Conservation (phyloP, 805 yeast genomes). For the Saccharomycodes ludwigii region DNA sequence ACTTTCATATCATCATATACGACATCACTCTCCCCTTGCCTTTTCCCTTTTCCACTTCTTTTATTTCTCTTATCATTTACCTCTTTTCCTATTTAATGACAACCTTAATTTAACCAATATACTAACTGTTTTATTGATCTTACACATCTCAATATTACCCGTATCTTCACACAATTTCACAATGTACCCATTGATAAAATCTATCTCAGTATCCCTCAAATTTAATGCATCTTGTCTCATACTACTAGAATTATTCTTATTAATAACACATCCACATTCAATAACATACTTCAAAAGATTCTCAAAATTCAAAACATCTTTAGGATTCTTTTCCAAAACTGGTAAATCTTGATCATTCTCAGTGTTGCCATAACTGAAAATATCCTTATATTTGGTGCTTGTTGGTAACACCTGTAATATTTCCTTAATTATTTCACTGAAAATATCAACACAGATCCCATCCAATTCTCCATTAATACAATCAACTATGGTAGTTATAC, state of each 20-base stretch:
- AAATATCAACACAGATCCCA: constrained; percentile 27
- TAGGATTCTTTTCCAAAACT: constrained; percentile 13
- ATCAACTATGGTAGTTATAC: constrained; percentile 66
- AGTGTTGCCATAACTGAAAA: constrained; percentile 19
- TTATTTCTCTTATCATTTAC: constrained; percentile 1
- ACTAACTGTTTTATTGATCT: constrained; percentile 20
- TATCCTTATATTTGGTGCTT: constrained; percentile 14
- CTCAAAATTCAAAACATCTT: constrained; percentile 15
- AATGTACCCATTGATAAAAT: constrained; percentile 74
- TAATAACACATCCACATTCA: constrained; percentile 28
- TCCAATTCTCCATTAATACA: constrained; percentile 72
- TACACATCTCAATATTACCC: too few species aligned
- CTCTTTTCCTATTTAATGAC: constrained; percentile 17
- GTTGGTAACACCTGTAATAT: constrained; percentile 20
- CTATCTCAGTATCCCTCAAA: constrained; percentile 58
- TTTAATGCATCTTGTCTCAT: constrained; percentile 43
- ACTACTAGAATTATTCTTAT: constrained; percentile 43
- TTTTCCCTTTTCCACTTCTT: not conserved
- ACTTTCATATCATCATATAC: too few species aligned
- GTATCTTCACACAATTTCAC: constrained; percentile 47
- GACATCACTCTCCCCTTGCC: constrained; percentile 6
- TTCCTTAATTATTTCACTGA: constrained; percentile 24
- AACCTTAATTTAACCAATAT: constrained; percentile 25
- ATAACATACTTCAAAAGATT: constrained; percentile 27
- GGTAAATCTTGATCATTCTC: constrained; percentile 17